A percentile compares a stretch with the other conserved stretches of the same genome.
Conservation (phyloP, 768 basidiomycete genomes). For the Russula brevipes region DNA sequence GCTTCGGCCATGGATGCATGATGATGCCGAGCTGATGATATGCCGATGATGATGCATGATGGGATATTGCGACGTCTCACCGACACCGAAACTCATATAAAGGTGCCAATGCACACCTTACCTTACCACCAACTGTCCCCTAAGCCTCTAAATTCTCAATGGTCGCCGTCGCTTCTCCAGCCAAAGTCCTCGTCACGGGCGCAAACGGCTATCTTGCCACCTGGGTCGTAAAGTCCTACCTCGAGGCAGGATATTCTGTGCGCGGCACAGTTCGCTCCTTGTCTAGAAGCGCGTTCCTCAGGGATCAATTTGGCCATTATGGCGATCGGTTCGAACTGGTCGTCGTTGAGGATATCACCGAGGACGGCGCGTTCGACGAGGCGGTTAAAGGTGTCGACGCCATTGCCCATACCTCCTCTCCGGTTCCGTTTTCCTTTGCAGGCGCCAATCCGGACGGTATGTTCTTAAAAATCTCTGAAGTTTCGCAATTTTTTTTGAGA, state of each 20-base stretch:
- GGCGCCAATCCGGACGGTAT: slow-evolving; percentile 38
- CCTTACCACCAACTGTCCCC: too few relatives aligned
- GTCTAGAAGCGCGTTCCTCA: slow-evolving; percentile 55
- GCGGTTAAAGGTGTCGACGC: slow-evolving; percentile 73
- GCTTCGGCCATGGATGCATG: too few relatives aligned
- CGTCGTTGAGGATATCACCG: slow-evolving; percentile 64
- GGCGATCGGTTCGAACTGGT: slow-evolving; percentile 58
- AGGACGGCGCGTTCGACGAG: slow-evolving; percentile 66
- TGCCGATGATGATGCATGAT: too few relatives aligned
- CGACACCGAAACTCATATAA: too few relatives aligned
- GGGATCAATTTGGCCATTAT: slow-evolving; percentile 46
- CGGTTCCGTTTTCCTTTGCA: slow-evolving; percentile 47
- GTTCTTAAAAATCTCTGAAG: neutral
- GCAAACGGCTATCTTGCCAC: slow-evolving; percentile 57
- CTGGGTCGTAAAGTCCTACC: slow-evolving; percentile 51
- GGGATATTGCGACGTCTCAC: too few relatives aligned
- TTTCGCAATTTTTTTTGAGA: neutral
- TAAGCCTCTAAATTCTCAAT: slow-evolving; percentile 24
- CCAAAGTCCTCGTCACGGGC: slow-evolving; percentile 49
- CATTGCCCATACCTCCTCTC: slow-evolving; percentile 65
- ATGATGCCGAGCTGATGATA: too few relatives aligned
- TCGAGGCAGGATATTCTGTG: slow-evolving; percentile 58
- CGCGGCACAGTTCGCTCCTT: slow-evolving; percentile 62
- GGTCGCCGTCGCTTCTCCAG: slow-evolving; percentile 34
- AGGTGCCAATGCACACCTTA: too few relatives aligned